These are phyloP conservation scores for Leccinum obscurum DNA, from an alignment of 768 basidiomycete genomes.

Conservation along the genomic window DNA sequence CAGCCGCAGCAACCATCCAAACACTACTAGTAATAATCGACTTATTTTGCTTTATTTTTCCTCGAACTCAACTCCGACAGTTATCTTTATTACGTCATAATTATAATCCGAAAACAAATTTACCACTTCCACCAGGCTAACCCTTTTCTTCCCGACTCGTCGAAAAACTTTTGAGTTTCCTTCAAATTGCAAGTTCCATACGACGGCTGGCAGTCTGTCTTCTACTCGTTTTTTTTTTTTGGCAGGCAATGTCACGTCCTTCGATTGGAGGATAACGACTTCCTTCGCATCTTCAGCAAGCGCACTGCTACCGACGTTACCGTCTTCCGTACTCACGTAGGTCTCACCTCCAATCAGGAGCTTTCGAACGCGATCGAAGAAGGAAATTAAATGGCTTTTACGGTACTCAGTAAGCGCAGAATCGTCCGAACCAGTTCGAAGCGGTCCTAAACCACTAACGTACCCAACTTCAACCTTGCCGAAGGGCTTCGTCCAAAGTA, in stretches of 20 bases:
- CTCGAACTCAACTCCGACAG: conserved; percentile 24
- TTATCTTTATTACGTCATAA: not conserved
- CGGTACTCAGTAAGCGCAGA: not conserved
- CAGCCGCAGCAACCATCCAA: conserved; percentile 12
- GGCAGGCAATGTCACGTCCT: not conserved
- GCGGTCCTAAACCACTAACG: not conserved
- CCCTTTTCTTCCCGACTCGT: too few species aligned
- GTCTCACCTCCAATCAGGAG: not conserved
- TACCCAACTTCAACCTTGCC: not conserved
- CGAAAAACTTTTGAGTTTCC: not conserved
- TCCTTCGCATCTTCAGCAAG: not conserved
- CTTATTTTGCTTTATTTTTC: conserved; percentile 24
- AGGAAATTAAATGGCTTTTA: not conserved
- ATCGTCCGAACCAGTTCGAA: not conserved
- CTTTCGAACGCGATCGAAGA: not conserved
- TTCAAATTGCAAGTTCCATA: too few species aligned
- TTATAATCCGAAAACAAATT: too few species aligned
- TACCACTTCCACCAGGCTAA: too few species aligned
- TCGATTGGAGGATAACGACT: not conserved
- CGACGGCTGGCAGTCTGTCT: too few species aligned
- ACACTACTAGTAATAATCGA: not conserved
- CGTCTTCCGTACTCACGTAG: not conserved
- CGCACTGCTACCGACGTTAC: not conserved
- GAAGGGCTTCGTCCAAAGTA: not conserved
- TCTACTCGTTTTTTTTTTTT: too few species aligned